phyloP scores from a whole-genome alignment of 345 rosid genomes.

The Kandelia obovata region DNA sequence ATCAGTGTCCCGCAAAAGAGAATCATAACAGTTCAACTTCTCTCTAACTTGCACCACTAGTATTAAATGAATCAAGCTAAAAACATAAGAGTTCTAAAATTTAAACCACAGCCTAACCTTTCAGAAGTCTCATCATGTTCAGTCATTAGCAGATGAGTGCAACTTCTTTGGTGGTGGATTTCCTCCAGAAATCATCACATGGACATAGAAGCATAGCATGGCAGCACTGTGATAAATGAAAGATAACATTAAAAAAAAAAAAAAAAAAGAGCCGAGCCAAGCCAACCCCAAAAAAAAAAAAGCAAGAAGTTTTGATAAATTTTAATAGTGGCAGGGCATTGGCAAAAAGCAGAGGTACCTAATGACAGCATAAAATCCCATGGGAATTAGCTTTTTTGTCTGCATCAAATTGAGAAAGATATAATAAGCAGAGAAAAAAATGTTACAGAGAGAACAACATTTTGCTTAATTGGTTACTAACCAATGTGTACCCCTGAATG shows the following conservation, averaged over 20 bases:
- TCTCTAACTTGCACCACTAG: background rate
- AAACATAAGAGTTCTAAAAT: background rate
- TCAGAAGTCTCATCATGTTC: slow-evolving; percentile 10
- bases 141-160: slow-evolving; percentile 34
- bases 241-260: background rate
- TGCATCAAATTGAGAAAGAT: slow-evolving; percentile 30
- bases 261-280: background rate
- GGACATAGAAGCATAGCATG: slow-evolving; percentile 72
- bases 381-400: slow-evolving; percentile 73
- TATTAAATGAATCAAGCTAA: background rate
- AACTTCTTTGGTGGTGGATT: slow-evolving; percentile 93
- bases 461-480: slow-evolving; percentile 23
- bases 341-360: slow-evolving; percentile 41
- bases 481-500: slow-evolving; percentile 57
- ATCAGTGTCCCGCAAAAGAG: background rate
- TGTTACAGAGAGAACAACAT: background rate
- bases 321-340: background rate
- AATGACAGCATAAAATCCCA: slow-evolving; percentile 48
- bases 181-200: slow-evolving; percentile 85
- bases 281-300: no score
- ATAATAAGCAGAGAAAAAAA: background rate
- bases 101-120: background rate
- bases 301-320: background rate
- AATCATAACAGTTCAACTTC: background rate
- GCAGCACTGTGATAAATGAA: slow-evolving; percentile 50